Evolutionary conservation across 495 filamentous ascomycete species (phyloP).

Genomic region (Mytilinidion resinicola): DNA sequence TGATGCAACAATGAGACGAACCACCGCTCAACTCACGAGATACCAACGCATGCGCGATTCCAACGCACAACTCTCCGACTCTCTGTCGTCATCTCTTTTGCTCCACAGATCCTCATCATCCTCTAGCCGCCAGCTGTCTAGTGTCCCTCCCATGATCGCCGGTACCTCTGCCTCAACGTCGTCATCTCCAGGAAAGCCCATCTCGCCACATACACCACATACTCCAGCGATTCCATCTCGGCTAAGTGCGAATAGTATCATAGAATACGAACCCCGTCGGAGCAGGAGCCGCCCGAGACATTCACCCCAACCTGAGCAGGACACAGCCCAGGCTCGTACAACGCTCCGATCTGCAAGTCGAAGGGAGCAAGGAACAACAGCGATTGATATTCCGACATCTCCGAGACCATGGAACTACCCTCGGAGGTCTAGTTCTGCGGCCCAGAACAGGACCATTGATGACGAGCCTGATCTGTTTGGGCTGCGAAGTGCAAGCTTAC

Average conservation of each 20-base stretch:
- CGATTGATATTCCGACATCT: constrained; percentile 79
- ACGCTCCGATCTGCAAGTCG: not conserved
- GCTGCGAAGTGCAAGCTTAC: constrained; percentile 66
- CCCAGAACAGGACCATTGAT: constrained; percentile 52
- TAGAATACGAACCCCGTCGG: constrained; percentile 52
- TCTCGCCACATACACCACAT: constrained; percentile 90
- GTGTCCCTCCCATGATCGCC: constrained; percentile 75
- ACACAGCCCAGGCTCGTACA: not conserved
- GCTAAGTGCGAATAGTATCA: constrained; percentile 79
- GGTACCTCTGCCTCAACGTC: constrained; percentile 77
- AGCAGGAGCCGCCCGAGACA: constrained; percentile 21
- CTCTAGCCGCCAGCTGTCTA: constrained; percentile 76
- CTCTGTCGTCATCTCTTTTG: constrained; percentile 76
- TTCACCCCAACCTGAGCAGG: constrained; percentile 12
- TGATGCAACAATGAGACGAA: constrained; percentile 54
- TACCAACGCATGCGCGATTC: constrained; percentile 83
- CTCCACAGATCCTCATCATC: constrained; percentile 76
- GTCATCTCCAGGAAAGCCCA: constrained; percentile 84
- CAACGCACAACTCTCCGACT: constrained; percentile 77
- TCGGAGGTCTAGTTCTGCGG: constrained; percentile 71
- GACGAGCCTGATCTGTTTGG: constrained; percentile 62
- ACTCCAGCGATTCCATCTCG: constrained; percentile 88
- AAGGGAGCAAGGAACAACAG: constrained; percentile 45
- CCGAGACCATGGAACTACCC: constrained; percentile 56
- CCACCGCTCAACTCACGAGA: constrained; percentile 63